Evolutionary conservation across 2,329 filamentous ascomycete genomes (phyloP), one percentile per base, ranked within the genome.

Genomic region (Fusarium anguioides): DNA sequence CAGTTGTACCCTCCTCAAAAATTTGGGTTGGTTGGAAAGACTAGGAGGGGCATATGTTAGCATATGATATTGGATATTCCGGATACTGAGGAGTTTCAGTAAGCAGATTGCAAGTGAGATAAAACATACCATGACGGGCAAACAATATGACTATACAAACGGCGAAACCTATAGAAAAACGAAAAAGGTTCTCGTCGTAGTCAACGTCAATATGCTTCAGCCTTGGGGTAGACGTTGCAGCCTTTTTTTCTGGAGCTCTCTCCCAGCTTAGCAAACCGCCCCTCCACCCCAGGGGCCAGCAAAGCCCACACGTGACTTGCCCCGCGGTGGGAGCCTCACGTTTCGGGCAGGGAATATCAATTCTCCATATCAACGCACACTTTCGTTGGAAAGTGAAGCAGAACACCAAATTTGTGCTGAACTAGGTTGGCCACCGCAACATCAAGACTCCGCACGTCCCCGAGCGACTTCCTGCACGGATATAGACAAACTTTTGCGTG

Each of bases 1-100:
- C 93, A 58, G 91, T 96, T 72, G 96, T 96, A 79, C 96, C 94
- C 81, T 97, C 93, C 75, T 94, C 93, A 82, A 98, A 98, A 85
- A 98, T 98, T 82, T 98, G 95, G 68, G 94, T 97, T 75, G 95
- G 94, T 82, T 94, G 96, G 80, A 90, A 90, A 73, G 87, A 90
- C 79, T 80, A 64, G 52, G 60, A 66, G 82, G 72, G 66, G 60
- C 53, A 66, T 46, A 66, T 47, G 60, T 74, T 64, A 75, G 68
- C 60, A 68, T 33, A 41, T 56, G 46, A 14, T 23, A 18, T 51
- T 37, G 39, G 45, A 18, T 40, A 9, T 29, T 29, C 5, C 14
- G 37, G 18, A 42, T 14, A 18, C 26, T 36, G 18, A 15, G 21
- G 10, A 37, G 23, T 29, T 40, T 40, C n/a, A 35, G 31, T 8